Conservation (phyloP, 495 filamentous ascomycete genomes). For the Emericellopsis terricola region DNA sequence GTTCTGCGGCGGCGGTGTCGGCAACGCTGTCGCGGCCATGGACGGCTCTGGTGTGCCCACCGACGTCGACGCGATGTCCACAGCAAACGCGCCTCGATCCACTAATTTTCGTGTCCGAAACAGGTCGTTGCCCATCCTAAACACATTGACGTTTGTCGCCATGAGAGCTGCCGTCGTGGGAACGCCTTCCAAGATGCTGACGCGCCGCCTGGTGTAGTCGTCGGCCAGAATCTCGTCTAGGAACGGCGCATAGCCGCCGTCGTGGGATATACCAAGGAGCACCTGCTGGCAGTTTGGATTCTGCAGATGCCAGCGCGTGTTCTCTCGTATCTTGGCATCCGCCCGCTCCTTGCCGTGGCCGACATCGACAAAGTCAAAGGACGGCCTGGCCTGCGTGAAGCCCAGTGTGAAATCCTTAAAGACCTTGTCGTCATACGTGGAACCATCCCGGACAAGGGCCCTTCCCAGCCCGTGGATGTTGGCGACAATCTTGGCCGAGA, state of each 20-base stretch:
- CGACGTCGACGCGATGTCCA: background rate
- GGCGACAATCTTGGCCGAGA: slow-evolving; percentile 50
- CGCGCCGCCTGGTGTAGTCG: slow-evolving; percentile 30
- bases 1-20: slow-evolving; percentile 1
- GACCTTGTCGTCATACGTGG: slow-evolving; percentile 28
- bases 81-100: slow-evolving; percentile 9
- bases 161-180: slow-evolving; percentile 51
- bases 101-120: slow-evolving; percentile 45
- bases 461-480: slow-evolving; percentile 48
- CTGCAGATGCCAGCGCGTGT: slow-evolving; percentile 36
- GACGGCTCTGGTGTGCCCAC: too few relatives aligned
- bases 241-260: slow-evolving; percentile 51
- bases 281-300: slow-evolving; percentile 70
- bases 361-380: slow-evolving; percentile 63
- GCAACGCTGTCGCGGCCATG: slow-evolving; percentile 3
- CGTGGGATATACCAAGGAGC: slow-evolving; percentile 60
- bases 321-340: slow-evolving; percentile 62
- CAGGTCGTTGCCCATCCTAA: slow-evolving; percentile 38
- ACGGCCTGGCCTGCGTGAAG: slow-evolving; percentile 52
- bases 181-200: slow-evolving; percentile 59
- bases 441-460: slow-evolving; percentile 38
- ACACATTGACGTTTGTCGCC: slow-evolving; percentile 34
- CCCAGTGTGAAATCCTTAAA: slow-evolving; percentile 56
- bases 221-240: slow-evolving; percentile 46
- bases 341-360: slow-evolving; percentile 50